Base-by-base conservation (phyloP, 768 basidiomycete genomes). In the Zangia roseola region DNA sequence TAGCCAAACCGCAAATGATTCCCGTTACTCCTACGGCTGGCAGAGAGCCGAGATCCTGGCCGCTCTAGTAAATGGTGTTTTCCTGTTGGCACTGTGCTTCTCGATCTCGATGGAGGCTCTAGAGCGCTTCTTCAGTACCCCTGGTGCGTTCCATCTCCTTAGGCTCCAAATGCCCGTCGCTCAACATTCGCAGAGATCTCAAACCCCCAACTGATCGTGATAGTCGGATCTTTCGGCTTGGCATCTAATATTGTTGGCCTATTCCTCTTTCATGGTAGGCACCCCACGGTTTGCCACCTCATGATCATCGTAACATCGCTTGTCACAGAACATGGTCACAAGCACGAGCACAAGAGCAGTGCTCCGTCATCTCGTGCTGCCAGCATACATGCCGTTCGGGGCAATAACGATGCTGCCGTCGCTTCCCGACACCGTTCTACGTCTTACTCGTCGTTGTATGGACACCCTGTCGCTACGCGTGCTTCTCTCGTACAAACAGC, bases 21-120 rank as follows among this genome's bases (percentile, higher is more conserved):
- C 87, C 24, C 80, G 84, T 42, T 97, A 97, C 69, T 93, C 95
- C 5, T 98, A 98, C 65, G 95, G 94, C n/a, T 98, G 94, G 95
- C 94, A 98, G 69, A 79, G 97, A 53, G 97, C 97, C 16, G 94
- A 97, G 64, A 94, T 97, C 53, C 79, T 97, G 7, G 94, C 94
- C 19, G 97, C 97, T 0, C 77, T 98, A 38, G 72, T 98, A 57
- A 99, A 99, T 61, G 97, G 97, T 43, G 93, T 98, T 47, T 98
- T 98, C 74, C 81, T 99, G 6, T 79, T 97, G 36, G 97, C 97
- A 0, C 81, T 98, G 1, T 99, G 97, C 71, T 94, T 98, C 70
- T 93, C 94, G 6, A 97, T 99, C 56, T 85, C 81, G 39, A 72
- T 98, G 58, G 95, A 99, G 65, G 94, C 97, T 6, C 69, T 98